phyloP scores from a whole-genome alignment of 2,329 filamentous ascomycete genomes.

The Tolypocladium cylindrosporum region DNA sequence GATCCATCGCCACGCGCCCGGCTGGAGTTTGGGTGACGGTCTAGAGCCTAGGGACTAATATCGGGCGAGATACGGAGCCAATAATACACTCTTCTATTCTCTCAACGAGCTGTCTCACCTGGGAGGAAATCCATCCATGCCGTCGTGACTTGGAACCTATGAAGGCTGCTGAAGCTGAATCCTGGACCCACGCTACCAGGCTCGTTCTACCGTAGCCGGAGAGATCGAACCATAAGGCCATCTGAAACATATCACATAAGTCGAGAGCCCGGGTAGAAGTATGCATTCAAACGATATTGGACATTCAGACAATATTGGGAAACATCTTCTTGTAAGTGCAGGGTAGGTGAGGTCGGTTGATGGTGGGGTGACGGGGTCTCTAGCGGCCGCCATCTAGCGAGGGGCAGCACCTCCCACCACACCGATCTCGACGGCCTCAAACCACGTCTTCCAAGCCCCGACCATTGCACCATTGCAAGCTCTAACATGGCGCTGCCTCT shows the following conservation, averaged over 20 bases:
- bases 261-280: background rate
- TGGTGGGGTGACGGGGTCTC: no score
- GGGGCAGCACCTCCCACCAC: background rate
- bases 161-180: background rate
- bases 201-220: background rate
- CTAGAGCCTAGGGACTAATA: background rate
- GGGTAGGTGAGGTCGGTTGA: background rate
- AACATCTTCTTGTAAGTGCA: background rate
- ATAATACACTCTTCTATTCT: background rate
- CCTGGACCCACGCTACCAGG: background rate
- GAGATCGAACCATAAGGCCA: background rate
- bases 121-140: no score
- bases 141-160: background rate
- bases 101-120: background rate
- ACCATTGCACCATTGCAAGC: background rate
- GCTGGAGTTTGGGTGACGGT: background rate
- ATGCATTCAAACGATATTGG: no score
- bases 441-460: background rate
- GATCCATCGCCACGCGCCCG: no score
- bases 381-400: background rate
- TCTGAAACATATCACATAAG: background rate
- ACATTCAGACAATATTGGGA: no score
- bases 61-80: background rate
- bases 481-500: constrained; percentile 35
- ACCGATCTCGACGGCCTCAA: background rate